phyloP scores from a whole-genome alignment of 2,329 filamentous ascomycete genomes.

The Clarireedia hainanense region DNA sequence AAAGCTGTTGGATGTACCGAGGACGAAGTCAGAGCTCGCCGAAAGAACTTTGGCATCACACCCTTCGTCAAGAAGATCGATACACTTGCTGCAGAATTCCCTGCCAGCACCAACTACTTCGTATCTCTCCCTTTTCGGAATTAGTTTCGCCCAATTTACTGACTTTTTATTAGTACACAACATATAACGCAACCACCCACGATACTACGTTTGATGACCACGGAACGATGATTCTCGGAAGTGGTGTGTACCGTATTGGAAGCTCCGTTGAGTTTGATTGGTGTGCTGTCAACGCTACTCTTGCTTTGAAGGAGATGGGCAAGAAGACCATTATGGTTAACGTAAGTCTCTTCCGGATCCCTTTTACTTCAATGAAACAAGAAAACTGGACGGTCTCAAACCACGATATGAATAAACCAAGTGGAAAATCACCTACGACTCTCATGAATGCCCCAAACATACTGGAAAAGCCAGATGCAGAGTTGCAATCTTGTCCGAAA shows the following conservation, averaged over 20 bases:
- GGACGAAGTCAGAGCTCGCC: constrained; percentile 77
- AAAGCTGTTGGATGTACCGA: constrained; percentile 77
- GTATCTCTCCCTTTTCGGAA: neutral
- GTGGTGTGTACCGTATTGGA: constrained; percentile 95
- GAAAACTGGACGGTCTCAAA: neutral
- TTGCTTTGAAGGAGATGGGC: constrained; percentile 75
- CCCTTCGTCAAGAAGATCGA: constrained; percentile 99
- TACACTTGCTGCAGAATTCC: constrained; percentile 93
- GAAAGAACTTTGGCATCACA: constrained; percentile 79
- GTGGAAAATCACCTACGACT: neutral
- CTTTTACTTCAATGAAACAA: neutral
- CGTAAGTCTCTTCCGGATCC: constrained; percentile 6
- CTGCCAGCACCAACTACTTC: constrained; percentile 88
- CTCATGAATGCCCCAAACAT: no score
- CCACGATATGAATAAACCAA: neutral
- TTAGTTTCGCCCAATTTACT: neutral
- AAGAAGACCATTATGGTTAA: constrained; percentile 99
- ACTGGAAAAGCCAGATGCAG: no score
- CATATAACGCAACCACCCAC: constrained; percentile 91
- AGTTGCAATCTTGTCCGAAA: no score
- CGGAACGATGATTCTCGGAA: constrained; percentile 81
- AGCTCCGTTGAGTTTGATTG: constrained; percentile 98
- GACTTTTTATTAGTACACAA: constrained; percentile 56
- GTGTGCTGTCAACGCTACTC: constrained; percentile 88
- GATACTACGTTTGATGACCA: constrained; percentile 93